Evolutionary conservation across 768 basidiomycete species (phyloP), one percentile per base, ranked within the genome.

Genomic region (Russula olivacea): DNA sequence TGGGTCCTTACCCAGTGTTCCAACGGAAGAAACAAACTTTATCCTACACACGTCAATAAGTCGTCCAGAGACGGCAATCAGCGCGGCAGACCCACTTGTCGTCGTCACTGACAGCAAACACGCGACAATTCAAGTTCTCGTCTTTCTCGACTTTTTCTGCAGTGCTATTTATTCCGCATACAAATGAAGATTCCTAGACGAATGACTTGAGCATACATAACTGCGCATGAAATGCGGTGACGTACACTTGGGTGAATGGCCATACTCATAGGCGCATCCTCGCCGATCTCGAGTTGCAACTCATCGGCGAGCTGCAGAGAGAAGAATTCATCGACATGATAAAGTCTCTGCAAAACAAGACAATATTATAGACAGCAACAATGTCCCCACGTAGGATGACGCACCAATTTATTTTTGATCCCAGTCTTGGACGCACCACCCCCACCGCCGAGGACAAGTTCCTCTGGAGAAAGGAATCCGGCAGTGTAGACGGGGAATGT

Each of bases 181-280:
- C 81, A 57, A 98, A 67, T 17, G 56, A 63, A 4, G 43, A 65
- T 76, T 76, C 71, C 80, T 77, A 54, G 72, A 76, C 80, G 83
- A 47, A 41, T 56, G 47, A 25, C 59, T 56, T 57, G 41, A 25
- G 52, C n/a, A 32, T 4, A 41, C 15, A 1, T 53, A 36, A 9
- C 58, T 40, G 45, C 23, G 15, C 38, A 58, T 32, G 32, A 63
- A 55, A 58, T 11, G 45, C 34, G 47, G 54, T 62, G 25, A 65
- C 75, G 64, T 73, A 89, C 91, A 75, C 83, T 73, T 10, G 77
- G 73, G 71, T 88, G 75, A 14, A 83, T 81, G 19, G 88, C 86
- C 80, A 98, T 87, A 72, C 93, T 96, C 92, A 94, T 98, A n/a
- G 97, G 95, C 5, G 89, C 90, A 74, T 98, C 97, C 72, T 95